phyloP scores from a whole-genome alignment of 495 filamentous ascomycete species.

The Acidomyces sp. region DNA sequence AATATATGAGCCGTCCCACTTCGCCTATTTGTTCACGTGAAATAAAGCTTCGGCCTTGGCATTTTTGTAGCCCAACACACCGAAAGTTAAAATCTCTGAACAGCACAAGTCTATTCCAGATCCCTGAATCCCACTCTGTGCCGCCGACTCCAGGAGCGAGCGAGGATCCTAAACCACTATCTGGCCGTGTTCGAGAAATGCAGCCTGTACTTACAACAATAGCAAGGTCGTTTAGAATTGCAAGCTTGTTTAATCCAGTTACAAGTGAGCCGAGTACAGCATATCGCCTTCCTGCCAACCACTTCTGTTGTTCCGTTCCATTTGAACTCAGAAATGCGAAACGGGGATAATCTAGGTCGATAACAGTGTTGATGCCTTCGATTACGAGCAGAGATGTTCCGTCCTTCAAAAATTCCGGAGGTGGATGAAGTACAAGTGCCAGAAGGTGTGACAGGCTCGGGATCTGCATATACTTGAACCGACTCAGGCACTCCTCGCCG shows the following conservation, averaged over 20 bases:
- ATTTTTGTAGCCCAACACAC: conserved; percentile 24
- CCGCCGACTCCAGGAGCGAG: conserved; percentile 58
- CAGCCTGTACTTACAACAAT: conserved; percentile 59
- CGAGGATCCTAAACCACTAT: conserved; percentile 32
- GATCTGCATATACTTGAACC: conserved; percentile 28
- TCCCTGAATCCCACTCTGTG: conserved; percentile 53
- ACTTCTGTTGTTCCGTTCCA: conserved; percentile 36
- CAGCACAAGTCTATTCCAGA: conserved; percentile 54
- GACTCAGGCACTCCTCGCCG: conserved; percentile 1
- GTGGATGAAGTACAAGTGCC: conserved; percentile 53
- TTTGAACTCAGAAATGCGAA: conserved; percentile 20
- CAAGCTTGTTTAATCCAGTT: conserved; percentile 49
- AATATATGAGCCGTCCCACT: conserved; percentile 15
- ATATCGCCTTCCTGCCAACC: conserved; percentile 48
- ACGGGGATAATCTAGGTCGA: conserved; percentile 52
- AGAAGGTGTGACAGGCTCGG: conserved; percentile 63
- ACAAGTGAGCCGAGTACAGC: conserved; percentile 46
- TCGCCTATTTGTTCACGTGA: conserved; percentile 15
- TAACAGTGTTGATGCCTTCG: conserved; percentile 60
- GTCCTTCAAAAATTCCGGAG: conserved; percentile 43
- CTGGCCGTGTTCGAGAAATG: conserved; percentile 50
- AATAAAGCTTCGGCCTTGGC: conserved; percentile 12
- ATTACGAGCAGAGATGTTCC: conserved; percentile 56
- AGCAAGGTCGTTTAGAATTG: conserved; percentile 52
- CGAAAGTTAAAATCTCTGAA: conserved; percentile 48